Evolutionary conservation across 78 protist genomes (phyloP).

Genomic region (Polysphondylium violaceum): DNA sequence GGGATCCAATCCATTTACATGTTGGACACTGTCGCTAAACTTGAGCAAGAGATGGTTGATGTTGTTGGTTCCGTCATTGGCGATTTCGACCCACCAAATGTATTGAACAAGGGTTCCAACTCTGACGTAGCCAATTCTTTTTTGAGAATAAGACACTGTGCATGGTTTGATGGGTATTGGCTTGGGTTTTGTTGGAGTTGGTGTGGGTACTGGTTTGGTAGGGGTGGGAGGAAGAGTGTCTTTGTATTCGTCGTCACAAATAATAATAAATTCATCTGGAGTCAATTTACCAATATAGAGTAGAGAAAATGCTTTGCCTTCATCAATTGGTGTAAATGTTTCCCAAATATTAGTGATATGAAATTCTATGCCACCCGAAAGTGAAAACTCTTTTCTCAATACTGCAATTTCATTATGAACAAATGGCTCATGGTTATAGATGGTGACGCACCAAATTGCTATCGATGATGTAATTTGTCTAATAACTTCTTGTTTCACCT

Average conservation of each 20-base stretch:
- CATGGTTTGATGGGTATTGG: background rate
- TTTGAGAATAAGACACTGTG: conserved; percentile 8
- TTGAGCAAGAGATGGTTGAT: background rate
- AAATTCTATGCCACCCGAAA: background rate
- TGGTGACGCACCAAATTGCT: conserved; percentile 12
- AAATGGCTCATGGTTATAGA: background rate
- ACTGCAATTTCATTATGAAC: background rate
- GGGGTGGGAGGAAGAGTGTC: background rate
- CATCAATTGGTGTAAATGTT: background rate
- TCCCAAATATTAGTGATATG: conserved; percentile 3
- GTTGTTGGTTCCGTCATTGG: background rate
- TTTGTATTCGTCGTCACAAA: background rate
- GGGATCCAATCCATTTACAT: conserved; percentile 40
- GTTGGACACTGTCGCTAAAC: background rate
- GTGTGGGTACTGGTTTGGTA: background rate
- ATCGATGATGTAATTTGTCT: background rate
- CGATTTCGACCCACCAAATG: conserved; percentile 55
- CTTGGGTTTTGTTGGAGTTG: background rate
- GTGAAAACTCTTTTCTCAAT: background rate
- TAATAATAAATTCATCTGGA: conserved; percentile 7
- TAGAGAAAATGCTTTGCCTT: conserved; percentile 21
- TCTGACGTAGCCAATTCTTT: conserved; percentile 32
- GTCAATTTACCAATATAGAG: background rate
- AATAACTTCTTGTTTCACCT: background rate
- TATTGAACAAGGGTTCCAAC: background rate